phyloP scores from a whole-genome alignment of 2,329 filamentous ascomycete species.

The Sclerotinia glacialis region DNA sequence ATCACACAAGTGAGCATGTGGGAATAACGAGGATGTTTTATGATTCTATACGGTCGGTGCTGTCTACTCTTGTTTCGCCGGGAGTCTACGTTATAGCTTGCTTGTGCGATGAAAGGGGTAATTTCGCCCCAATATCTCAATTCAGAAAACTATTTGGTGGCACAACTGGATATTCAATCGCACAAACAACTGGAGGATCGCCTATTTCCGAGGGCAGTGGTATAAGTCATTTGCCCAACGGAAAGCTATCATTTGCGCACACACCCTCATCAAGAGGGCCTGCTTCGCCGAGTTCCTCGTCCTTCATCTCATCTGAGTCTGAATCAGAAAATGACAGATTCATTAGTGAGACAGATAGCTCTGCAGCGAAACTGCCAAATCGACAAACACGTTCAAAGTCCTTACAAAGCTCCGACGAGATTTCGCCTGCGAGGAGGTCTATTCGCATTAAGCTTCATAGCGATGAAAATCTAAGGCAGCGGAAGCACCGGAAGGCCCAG shows the following conservation, averaged over 20 bases:
- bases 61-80: slow-evolving; percentile 75
- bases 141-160: slow-evolving; percentile 60
- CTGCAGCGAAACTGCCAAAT: slow-evolving; percentile 24
- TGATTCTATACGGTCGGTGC: slow-evolving; percentile 72
- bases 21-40: slow-evolving; percentile 70
- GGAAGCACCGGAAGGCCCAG: slow-evolving; percentile 65
- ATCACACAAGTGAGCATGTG: slow-evolving; percentile 44
- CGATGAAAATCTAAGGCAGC: slow-evolving; percentile 70
- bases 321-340: slow-evolving; percentile 56
- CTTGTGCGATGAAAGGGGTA: slow-evolving; percentile 77
- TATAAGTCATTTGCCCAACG: slow-evolving; percentile 25
- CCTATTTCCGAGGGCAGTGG: slow-evolving; percentile 24
- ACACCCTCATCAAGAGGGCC: slow-evolving; percentile 25
- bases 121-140: slow-evolving; percentile 74
- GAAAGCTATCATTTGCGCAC: slow-evolving; percentile 27
- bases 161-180: slow-evolving; percentile 35
- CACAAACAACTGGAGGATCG: slow-evolving; percentile 39
- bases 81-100: slow-evolving; percentile 78
- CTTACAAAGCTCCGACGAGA: slow-evolving; percentile 58
- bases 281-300: slow-evolving; percentile 46
- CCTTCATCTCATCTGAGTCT: slow-evolving; percentile 61
- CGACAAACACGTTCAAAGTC: slow-evolving; percentile 65
- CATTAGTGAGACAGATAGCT: slow-evolving; percentile 29
- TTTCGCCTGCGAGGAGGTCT: slow-evolving; percentile 67
- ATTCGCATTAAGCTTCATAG: slow-evolving; percentile 89